Base-by-base conservation (phyloP, 257 asterid genomes). In the Fraxinus quadrangulata region DNA sequence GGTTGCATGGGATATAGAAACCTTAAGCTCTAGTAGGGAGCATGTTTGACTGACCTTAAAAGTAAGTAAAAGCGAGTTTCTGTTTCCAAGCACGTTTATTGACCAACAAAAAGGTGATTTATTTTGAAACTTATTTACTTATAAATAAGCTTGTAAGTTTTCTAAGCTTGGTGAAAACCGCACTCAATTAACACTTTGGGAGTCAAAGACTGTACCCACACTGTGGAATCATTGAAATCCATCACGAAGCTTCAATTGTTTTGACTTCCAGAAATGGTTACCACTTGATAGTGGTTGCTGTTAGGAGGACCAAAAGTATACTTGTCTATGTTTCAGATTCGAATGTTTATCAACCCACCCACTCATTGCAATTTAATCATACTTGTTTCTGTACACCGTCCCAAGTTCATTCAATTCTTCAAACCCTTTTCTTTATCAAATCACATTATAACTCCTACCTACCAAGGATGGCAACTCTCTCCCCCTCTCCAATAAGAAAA, bases 311-410 rank as follows among this genome's bases (percentile, higher is more conserved):
- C 10, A 1, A 56, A n/a, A 56, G 30, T 56, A n/a, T 21, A n/a
- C 2, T 23, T 7, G 66, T 56, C 54, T 3, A 45, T 45, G 54
- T 45, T 45, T 45, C 54, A 45, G 54, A 13, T 45, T 14, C 19
- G 19, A 45, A 45, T 13, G 54, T 28, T 13, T 19, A 23, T 14
- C 26, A 3, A 67, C 24, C 45, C 47, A 9, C 21, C 51, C 66
- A 75, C 65, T 67, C 24, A 21, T 51, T 54, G 33, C 76, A 67
- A 42, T 56, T 69, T 77, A 47, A 69, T 33, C 45, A 47, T 24
- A 47, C n/a, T n/a, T 39, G 34, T 11, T 23, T 31, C 21, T 45
- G 67, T 19, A 47, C 21, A 47, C 34, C 26, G 31, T 30, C 14
- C 23, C 2, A 14, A 30, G 61, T 34, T 61, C 65, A 77, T 70